Conservation (phyloP, 257 asterid species). For the Sherardia arvensis region DNA sequence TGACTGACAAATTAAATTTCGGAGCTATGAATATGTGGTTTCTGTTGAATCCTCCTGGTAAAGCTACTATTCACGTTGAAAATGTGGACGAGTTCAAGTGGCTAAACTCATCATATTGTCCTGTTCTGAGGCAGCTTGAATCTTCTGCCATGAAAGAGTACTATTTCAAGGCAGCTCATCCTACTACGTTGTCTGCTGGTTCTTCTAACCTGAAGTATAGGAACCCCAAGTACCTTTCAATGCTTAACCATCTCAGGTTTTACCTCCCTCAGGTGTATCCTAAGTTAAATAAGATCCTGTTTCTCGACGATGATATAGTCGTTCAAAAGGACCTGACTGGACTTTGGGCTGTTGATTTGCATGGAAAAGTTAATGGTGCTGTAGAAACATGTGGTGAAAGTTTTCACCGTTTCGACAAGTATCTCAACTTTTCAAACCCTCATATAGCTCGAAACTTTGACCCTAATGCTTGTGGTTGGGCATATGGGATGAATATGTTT, state of each 20-base stretch:
- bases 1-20: conserved; percentile 92
- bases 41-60: conserved; percentile 94
- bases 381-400: conserved; percentile 98
- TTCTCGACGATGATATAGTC: conserved; percentile 96
- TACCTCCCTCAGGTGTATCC: conserved; percentile 97
- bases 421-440: conserved; percentile 92
- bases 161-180: conserved; percentile 95
- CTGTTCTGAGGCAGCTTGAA: conserved; percentile 79
- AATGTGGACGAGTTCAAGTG: conserved; percentile 95
- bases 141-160: conserved; percentile 98
- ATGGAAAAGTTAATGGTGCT: conserved; percentile 94
- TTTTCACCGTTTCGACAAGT: conserved; percentile 94
- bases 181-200: conserved; percentile 78
- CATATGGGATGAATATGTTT: conserved; percentile 95
- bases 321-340: conserved; percentile 98
- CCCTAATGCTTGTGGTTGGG: conserved; percentile 99
- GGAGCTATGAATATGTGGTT: conserved; percentile 99
- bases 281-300: conserved; percentile 83
- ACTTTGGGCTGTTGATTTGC: conserved; percentile 77
- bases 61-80: conserved; percentile 93
- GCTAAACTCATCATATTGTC: conserved; percentile 95
- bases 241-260: conserved; percentile 96
- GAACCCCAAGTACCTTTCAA: conserved; percentile 95
- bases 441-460: conserved; percentile 79
- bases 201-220: conserved; percentile 93